Evolutionary conservation across 306 rosid species (phyloP).

Genomic region (Cucumis cinereus): DNA sequence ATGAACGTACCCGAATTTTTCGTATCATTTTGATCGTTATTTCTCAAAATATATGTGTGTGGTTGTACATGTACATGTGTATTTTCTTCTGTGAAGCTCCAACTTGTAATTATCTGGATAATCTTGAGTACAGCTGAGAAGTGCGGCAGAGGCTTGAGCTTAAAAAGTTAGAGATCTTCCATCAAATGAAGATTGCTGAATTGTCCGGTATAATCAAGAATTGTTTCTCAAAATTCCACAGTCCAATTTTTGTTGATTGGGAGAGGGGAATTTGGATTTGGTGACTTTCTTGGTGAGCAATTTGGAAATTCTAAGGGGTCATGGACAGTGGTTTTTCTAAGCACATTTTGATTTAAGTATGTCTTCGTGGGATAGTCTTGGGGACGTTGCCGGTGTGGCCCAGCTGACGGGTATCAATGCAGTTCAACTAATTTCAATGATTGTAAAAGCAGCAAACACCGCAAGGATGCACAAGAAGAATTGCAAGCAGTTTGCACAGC

Average conservation of each 20-base stretch:
- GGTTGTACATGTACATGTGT: neutral
- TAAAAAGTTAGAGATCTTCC: neutral
- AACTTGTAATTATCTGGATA: neutral
- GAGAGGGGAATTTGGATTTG: neutral
- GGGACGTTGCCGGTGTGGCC: constrained; percentile 68
- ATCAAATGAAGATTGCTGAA: neutral
- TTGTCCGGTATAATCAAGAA: neutral
- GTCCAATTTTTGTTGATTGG: neutral
- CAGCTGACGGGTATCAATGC: constrained; percentile 82
- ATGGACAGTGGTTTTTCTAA: neutral
- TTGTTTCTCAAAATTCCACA: neutral
- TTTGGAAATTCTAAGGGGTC: neutral
- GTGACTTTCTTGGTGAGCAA: neutral
- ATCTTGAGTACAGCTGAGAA: neutral
- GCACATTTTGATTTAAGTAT: constrained; percentile 3
- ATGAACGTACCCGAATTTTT: neutral
- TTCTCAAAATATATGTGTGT: neutral
- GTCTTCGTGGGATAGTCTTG: constrained; percentile 71
- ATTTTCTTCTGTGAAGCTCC: neutral
- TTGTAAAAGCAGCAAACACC: constrained; percentile 79
- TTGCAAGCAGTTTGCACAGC: constrained; percentile 84
- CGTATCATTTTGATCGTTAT: neutral
- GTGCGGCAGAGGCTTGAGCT: neutral
- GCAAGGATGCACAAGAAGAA: constrained; percentile 97
- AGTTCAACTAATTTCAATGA: constrained; percentile 64